A percentile compares a stretch with the other conserved stretches of the same genome.
These are phyloP conservation scores for Phyllosticta citrichinensis DNA, from an alignment of 2,329 filamentous ascomycete species.

Conservation along the genomic window DNA sequence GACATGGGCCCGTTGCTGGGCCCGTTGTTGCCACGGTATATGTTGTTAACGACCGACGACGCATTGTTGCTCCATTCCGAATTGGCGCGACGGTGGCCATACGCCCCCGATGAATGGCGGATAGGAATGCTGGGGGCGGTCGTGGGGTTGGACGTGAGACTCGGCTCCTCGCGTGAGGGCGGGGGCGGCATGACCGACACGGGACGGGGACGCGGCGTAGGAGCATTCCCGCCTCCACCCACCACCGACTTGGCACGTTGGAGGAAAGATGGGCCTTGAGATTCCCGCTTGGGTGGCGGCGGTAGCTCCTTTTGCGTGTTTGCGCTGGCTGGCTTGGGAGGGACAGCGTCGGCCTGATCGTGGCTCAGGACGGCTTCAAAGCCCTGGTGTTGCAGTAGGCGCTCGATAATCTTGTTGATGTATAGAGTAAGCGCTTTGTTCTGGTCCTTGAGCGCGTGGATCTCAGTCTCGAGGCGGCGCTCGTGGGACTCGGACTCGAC, in stretches of 20 bases:
- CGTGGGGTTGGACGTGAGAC: slow-evolving; percentile 49
- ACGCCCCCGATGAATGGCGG: slow-evolving; percentile 34
- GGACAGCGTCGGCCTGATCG: slow-evolving; percentile 37
- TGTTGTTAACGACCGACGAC: slow-evolving; percentile 72
- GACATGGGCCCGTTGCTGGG: slow-evolving; percentile 34
- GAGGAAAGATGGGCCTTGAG: slow-evolving; percentile 39
- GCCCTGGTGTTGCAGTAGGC: slow-evolving; percentile 84
- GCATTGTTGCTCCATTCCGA: slow-evolving; percentile 45
- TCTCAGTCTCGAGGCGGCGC: slow-evolving; percentile 65
- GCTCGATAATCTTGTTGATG: slow-evolving; percentile 98
- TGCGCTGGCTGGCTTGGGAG: slow-evolving; percentile 19
- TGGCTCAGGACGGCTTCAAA: slow-evolving; percentile 90
- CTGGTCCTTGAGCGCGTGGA: slow-evolving; percentile 75
- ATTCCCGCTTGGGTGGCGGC: slow-evolving; percentile 48
- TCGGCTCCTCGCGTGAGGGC: slow-evolving; percentile 14
- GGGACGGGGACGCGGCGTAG: slow-evolving; percentile 32
- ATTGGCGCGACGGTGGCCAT: slow-evolving; percentile 32
- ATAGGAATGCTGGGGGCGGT: slow-evolving; percentile 71
- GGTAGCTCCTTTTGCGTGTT: slow-evolving; percentile 77
- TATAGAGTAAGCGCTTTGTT: slow-evolving; percentile 97
- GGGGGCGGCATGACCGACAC: slow-evolving; percentile 26
- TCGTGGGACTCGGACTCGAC: slow-evolving; percentile 35
- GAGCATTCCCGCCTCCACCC: slow-evolving; percentile 24
- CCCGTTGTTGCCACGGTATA: slow-evolving; percentile 53
- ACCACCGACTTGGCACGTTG: slow-evolving; percentile 52